These are phyloP conservation scores for Hypomyces perniciosus DNA, from an alignment of 2,329 filamentous ascomycete species.

Conservation along the genomic window DNA sequence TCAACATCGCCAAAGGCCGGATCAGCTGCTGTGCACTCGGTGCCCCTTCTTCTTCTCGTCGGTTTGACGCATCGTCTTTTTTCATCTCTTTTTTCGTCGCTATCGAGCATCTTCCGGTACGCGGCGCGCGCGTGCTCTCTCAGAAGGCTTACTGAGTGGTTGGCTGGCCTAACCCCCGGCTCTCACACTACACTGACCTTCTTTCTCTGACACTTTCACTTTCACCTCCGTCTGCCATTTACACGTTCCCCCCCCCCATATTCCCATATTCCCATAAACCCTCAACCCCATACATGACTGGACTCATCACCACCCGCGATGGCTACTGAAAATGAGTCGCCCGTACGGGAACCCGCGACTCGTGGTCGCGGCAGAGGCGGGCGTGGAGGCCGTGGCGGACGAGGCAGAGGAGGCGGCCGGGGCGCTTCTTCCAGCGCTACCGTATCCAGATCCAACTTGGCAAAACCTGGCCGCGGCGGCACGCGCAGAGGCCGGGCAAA, in stretches of 20 bases:
- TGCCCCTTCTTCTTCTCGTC: neutral
- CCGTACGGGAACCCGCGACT: constrained; percentile 29
- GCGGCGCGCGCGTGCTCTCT: constrained; percentile 10
- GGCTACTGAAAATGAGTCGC: constrained; percentile 34
- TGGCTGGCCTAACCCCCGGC: constrained; percentile 13
- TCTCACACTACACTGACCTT: constrained; percentile 2
- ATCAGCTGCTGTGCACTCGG: neutral
- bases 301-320: constrained; percentile 25
- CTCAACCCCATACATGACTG: constrained; percentile 26
- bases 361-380: constrained; percentile 32
- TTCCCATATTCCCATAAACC: neutral
- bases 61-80: neutral
- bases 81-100: constrained; percentile 1
- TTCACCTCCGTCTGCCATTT: neutral
- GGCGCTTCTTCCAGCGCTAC: constrained; percentile 25
- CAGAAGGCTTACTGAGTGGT: constrained; percentile 9
- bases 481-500: constrained; percentile 48
- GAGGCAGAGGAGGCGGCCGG: constrained; percentile 19
- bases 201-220: constrained; percentile 1
- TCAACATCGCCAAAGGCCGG: constrained; percentile 3
- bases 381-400: constrained; percentile 24
- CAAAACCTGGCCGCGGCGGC: constrained; percentile 34
- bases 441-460: constrained; percentile 27
- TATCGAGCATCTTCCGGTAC: neutral
- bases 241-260: neutral